Conservation (phyloP, 2,329 filamentous ascomycete genomes). For the Trichoderma citrinoviride region DNA sequence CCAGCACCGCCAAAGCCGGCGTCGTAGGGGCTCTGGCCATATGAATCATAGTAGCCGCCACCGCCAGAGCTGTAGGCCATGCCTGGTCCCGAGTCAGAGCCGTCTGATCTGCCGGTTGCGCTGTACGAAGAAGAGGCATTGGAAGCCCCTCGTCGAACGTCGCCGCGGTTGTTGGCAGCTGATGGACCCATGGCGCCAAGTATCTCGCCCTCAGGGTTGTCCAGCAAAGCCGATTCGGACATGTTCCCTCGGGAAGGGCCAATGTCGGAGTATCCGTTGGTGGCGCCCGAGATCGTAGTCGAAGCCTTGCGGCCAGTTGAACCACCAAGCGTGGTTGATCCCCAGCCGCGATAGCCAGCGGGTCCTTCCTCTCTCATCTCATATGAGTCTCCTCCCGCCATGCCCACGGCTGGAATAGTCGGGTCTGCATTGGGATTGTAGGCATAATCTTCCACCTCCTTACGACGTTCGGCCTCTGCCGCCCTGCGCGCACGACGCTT, state of each 20-base stretch:
- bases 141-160: conserved; percentile 84
- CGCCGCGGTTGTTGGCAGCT: conserved; percentile 62
- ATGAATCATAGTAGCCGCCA: conserved; percentile 57
- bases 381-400: conserved; percentile 55
- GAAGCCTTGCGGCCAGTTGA: conserved; percentile 79
- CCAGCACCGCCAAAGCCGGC: conserved; percentile 38
- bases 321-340: conserved; percentile 66
- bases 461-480: conserved; percentile 82
- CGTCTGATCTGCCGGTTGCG: conserved; percentile 69
- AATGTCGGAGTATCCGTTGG: conserved; percentile 70
- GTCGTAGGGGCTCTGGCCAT: conserved; percentile 55
- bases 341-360: conserved; percentile 92
- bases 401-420: conserved; percentile 58
- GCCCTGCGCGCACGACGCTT: conserved; percentile 82
- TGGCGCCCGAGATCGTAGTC: conserved; percentile 80
- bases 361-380: conserved; percentile 76
- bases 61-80: conserved; percentile 45
- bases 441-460: conserved; percentile 95
- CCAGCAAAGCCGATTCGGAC: conserved; percentile 63
- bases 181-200: conserved; percentile 78
- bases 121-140: conserved; percentile 98
- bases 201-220: conserved; percentile 72
- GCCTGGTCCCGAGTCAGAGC: conserved; percentile 53
- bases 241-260: conserved; percentile 63
- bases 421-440: conserved; percentile 98